Conservation (phyloP, 768 basidiomycete species). For the Boletus eberwhitei region DNA sequence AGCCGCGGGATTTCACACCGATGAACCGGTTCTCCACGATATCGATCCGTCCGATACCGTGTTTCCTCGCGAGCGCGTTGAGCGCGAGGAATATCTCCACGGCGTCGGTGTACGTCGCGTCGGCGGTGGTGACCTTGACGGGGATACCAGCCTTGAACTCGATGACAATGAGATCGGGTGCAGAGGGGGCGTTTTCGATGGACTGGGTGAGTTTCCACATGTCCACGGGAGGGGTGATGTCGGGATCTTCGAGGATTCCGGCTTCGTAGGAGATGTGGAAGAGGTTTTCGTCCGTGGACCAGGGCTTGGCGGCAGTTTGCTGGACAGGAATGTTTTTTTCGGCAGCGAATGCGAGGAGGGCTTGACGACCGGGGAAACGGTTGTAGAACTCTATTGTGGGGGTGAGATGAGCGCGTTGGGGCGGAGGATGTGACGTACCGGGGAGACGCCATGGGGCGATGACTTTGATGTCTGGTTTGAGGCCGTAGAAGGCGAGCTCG, state of each 20-base stretch:
- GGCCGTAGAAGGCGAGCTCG: slow-evolving; percentile 97
- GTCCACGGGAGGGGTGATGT: slow-evolving; percentile 88
- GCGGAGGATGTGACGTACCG: slow-evolving; percentile 42
- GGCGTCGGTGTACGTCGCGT: slow-evolving; percentile 76
- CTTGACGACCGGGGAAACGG: slow-evolving; percentile 93
- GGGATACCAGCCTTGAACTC: slow-evolving; percentile 89
- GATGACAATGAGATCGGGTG: slow-evolving; percentile 77
- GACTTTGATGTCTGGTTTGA: slow-evolving; percentile 98
- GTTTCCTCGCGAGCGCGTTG: slow-evolving; percentile 89
- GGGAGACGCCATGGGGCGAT: slow-evolving; percentile 98
- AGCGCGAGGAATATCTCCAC: slow-evolving; percentile 93
- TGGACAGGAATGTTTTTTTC: slow-evolving; percentile 87
- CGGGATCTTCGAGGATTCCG: slow-evolving; percentile 96
- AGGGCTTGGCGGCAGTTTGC: slow-evolving; percentile 95
- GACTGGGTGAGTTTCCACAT: slow-evolving; percentile 98
- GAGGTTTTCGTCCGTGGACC: slow-evolving; percentile 99
- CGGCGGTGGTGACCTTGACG: slow-evolving; percentile 64
- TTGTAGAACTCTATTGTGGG: slow-evolving; percentile 82
- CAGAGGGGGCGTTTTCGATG: slow-evolving; percentile 75
- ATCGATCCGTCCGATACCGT: slow-evolving; percentile 96
- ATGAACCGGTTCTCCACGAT: slow-evolving; percentile 99
- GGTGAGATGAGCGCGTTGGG: background rate
- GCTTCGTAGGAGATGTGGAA: slow-evolving; percentile 99
- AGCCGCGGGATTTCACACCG: slow-evolving; percentile 98
- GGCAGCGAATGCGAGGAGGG: slow-evolving; percentile 86